These are phyloP conservation scores for Coemansia aciculifera DNA, from an alignment of 192 early-diverging fungal species.

Conservation along the genomic window DNA sequence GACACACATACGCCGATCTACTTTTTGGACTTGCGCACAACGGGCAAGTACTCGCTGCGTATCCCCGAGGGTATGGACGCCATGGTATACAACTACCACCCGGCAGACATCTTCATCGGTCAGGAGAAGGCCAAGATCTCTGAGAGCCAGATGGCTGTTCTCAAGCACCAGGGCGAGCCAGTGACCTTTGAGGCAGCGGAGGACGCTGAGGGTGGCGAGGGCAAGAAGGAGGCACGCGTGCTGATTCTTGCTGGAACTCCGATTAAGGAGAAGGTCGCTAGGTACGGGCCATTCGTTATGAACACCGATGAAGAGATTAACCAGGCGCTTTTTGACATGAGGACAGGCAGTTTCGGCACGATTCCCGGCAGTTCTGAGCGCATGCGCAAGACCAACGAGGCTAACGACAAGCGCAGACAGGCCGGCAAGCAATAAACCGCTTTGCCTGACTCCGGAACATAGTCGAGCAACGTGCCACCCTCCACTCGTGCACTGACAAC, in stretches of 20 bases:
- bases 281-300: constrained; percentile 70
- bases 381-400: constrained; percentile 49
- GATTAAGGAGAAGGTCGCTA: constrained; percentile 62
- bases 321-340: constrained; percentile 44
- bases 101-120: constrained; percentile 34
- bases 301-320: constrained; percentile 50
- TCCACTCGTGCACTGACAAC: background rate
- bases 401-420: constrained; percentile 33
- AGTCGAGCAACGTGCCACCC: background rate
- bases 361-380: constrained; percentile 55
- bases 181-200: constrained; percentile 44
- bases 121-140: constrained; percentile 41
- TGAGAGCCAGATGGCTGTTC: constrained; percentile 43
- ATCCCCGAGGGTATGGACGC: constrained; percentile 56
- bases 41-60: constrained; percentile 45
- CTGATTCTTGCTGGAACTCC: constrained; percentile 65
- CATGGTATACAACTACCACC: constrained; percentile 53
- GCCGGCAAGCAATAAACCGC: constrained; percentile 34
- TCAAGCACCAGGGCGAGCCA: constrained; percentile 39
- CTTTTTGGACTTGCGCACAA: constrained; percentile 76
- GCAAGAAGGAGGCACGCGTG: constrained; percentile 55
- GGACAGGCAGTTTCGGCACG: constrained; percentile 39
- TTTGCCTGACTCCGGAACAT: background rate
- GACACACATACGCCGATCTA: constrained; percentile 77
- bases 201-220: constrained; percentile 23